Conservation (phyloP, 2,329 filamentous ascomycete genomes). For the Aureobasidium sp. region DNA sequence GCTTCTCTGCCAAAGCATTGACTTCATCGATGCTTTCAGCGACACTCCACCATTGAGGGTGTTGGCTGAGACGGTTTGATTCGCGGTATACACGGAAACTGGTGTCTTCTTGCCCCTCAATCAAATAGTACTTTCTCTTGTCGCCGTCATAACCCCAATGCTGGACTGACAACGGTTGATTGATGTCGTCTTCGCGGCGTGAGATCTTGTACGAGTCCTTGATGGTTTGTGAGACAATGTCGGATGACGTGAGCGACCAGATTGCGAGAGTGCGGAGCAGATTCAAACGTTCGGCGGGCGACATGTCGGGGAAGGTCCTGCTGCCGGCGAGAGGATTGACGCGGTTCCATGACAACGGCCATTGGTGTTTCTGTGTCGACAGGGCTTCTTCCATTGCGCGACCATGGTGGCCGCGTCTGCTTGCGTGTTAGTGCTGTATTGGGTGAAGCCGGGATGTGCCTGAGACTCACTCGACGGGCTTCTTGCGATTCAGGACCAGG, state of each 20-base stretch:
- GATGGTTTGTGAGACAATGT: constrained; percentile 71
- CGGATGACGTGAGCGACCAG: constrained; percentile 86
- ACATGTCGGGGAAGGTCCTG: constrained; percentile 75
- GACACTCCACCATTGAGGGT: constrained; percentile 86
- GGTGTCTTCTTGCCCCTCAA: constrained; percentile 92
- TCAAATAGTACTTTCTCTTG: constrained; percentile 85
- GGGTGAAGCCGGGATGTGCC: neutral
- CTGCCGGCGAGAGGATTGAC: constrained; percentile 77
- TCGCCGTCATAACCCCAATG: constrained; percentile 86
- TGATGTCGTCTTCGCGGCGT: constrained; percentile 68
- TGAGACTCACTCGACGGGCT: constrained; percentile 79
- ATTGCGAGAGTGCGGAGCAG: constrained; percentile 76
- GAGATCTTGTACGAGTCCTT: constrained; percentile 83
- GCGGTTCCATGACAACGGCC: constrained; percentile 75
- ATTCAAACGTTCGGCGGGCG: constrained; percentile 68
- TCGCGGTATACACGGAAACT: constrained; percentile 91
- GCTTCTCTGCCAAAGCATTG: constrained; percentile 64
- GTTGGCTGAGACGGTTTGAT: constrained; percentile 70
- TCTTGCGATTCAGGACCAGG: constrained; percentile 90
- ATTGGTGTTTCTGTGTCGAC: constrained; percentile 75
- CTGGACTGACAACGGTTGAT: constrained; percentile 83
- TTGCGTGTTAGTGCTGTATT: constrained; percentile 2
- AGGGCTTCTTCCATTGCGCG: constrained; percentile 92
- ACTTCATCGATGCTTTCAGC: constrained; percentile 87
- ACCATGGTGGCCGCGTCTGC: constrained; percentile 82